These are phyloP conservation scores for Aspergillus oerlinghausenensis DNA, from an alignment of 2,329 filamentous ascomycete species.

Conservation along the genomic window DNA sequence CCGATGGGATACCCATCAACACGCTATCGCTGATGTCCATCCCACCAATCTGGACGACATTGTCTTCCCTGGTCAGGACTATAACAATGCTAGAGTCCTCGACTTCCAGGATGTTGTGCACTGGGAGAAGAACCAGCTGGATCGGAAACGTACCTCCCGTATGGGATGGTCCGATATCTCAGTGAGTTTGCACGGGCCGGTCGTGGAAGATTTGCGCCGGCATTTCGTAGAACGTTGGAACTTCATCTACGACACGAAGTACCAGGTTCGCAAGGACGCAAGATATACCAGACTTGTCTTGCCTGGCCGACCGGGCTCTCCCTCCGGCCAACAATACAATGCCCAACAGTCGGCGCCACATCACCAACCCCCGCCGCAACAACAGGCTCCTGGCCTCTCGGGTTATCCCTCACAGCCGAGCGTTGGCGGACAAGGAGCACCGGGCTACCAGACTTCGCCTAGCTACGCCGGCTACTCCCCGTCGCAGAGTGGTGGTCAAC, in stretches of 20 bases:
- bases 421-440: neutral
- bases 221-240: slow-evolving; percentile 91
- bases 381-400: neutral
- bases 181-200: slow-evolving; percentile 68
- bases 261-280: slow-evolving; percentile 53
- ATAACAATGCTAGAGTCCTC: slow-evolving; percentile 81
- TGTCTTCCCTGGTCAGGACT: slow-evolving; percentile 85
- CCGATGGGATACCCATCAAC: slow-evolving; percentile 82
- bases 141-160: slow-evolving; percentile 70
- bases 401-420: slow-evolving; percentile 1
- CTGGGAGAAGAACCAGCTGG: slow-evolving; percentile 82
- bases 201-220: slow-evolving; percentile 67
- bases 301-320: slow-evolving; percentile 29
- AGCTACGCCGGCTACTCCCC: slow-evolving; percentile 8
- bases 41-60: slow-evolving; percentile 70
- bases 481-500: slow-evolving; percentile 11
- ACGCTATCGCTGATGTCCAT: slow-evolving; percentile 79
- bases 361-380: slow-evolving; percentile 12
- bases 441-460: slow-evolving; percentile 5
- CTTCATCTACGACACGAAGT: slow-evolving; percentile 82
- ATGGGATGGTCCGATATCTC: slow-evolving; percentile 94
- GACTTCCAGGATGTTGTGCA: slow-evolving; percentile 74
- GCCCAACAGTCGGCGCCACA: slow-evolving; percentile 4
- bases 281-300: slow-evolving; percentile 43
- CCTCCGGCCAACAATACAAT: slow-evolving; percentile 10